A percentile compares a stretch with the other conserved stretches of the same genome.
These are phyloP conservation scores for Myxozyma mucilagina DNA, from an alignment of 805 yeast species.

Conservation along the genomic window DNA sequence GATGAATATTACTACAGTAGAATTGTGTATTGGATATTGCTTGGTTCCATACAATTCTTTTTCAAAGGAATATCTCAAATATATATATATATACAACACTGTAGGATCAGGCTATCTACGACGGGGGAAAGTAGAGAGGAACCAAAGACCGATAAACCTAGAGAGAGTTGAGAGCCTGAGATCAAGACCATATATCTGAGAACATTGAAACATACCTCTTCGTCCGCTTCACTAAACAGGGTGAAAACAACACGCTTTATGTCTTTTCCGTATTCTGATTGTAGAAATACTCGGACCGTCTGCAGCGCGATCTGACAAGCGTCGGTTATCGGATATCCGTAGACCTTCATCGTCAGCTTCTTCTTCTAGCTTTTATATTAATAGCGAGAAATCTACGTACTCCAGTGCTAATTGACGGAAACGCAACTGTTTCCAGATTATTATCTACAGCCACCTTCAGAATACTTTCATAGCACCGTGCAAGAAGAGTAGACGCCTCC, in stretches of 20 bases:
- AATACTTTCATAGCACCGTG: constrained; percentile 15
- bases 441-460: constrained; percentile 19
- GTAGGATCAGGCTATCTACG: no score
- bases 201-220: constrained; percentile 7
- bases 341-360: constrained; percentile 4
- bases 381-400: constrained; percentile 7
- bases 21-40: no score
- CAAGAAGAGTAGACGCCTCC: constrained; percentile 1
- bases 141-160: neutral
- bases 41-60: no score
- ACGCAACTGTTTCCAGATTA: constrained; percentile 19
- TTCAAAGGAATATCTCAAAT: no score
- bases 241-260: constrained; percentile 29
- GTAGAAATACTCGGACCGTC: constrained; percentile 24
- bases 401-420: constrained; percentile 31
- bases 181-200: neutral
- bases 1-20: no score
- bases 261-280: neutral
- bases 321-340: constrained; percentile 23
- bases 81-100: no score
- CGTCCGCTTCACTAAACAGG: constrained; percentile 17
- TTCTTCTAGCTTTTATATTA: neutral
- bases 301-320: constrained; percentile 13
- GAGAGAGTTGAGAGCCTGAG: neutral
- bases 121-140: neutral